These are phyloP conservation scores for Beauveria asiatica DNA, from an alignment of 2,329 filamentous ascomycete genomes.

Conservation along the genomic window DNA sequence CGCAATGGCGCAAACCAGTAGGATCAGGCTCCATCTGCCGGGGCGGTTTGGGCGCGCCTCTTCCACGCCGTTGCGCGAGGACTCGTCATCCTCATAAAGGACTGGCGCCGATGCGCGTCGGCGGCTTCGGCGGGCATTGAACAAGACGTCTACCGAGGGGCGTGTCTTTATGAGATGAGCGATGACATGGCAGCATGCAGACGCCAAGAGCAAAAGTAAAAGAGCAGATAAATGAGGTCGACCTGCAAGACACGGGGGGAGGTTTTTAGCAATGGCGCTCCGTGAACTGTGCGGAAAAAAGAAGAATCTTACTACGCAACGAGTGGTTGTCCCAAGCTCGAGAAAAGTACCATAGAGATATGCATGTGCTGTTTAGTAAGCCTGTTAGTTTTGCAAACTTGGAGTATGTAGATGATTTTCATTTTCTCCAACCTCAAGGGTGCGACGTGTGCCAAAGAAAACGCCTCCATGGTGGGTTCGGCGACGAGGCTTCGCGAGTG, in stretches of 20 bases:
- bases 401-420: background rate
- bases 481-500: background rate
- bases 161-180: background rate
- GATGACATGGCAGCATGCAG: background rate
- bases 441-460: slow-evolving; percentile 1
- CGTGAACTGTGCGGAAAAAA: background rate
- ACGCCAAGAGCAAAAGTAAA: background rate
- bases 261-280: background rate
- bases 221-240: slow-evolving; percentile 36
- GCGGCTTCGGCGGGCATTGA: background rate
- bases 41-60: slow-evolving; percentile 33
- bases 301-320: slow-evolving; percentile 33
- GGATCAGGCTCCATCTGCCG: slow-evolving; percentile 35
- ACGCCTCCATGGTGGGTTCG: background rate
- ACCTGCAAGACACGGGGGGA: slow-evolving; percentile 26
- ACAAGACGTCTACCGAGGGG: background rate
- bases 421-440: background rate
- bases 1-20: slow-evolving; percentile 35
- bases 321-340: slow-evolving; percentile 39
- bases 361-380: background rate
- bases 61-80: background rate
- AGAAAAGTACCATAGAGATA: slow-evolving; percentile 36
- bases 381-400: background rate
- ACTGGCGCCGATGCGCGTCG: background rate
- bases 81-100: background rate